Evolutionary conservation across 2,329 filamentous ascomycete species (phyloP), one percentile per base, ranked within the genome.

Genomic region (Penicillium vulpinum): DNA sequence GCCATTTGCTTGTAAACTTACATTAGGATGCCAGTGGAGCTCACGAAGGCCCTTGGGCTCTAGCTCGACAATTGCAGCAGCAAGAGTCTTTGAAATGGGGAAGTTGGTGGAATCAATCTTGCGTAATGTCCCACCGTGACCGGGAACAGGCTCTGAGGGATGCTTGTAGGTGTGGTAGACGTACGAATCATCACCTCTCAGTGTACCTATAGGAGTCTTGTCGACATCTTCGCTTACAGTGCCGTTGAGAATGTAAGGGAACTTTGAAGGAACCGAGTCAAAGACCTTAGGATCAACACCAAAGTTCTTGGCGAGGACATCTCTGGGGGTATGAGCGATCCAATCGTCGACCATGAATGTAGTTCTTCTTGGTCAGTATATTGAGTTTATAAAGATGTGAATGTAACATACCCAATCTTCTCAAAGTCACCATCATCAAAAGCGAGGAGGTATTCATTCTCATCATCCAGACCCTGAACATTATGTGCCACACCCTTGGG

Each of bases 281-380:
- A 89, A 89, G 44, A 86, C 79, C 0, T 81, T 81, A 22, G 80
- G 78, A 47, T 83, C 77, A 21, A 89, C 79, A 22, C 85, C 85
- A 61, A 89, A 89, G 75, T 89, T 89, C 75, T 88, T 88, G 35
- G 86, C 86, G 0, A 89, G 76, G 43, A 90, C 78, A 1, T 78
- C 75, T 53, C 81, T 83, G 0, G 87, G 87, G 0, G 86, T 89
- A 67, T 88, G 86, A 0, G 81, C 75, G 35, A 90, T 78, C 87
- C 87, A 89, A 74, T 90, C 87, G 60, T 87, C 86, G 24, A 89
- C 79, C 74, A 85, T 88, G 78, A 89, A 90, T 0, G 87, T 89
- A 0, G 85, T 88, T n/a, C 84, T 83, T 13, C 28, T 39, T 33
- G 26, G 24, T 57, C 15, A 54, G 45, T 21, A 28, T 50, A 2